These are phyloP conservation scores for Ogataea degrootiae DNA, from an alignment of 805 yeast species.

Conservation along the genomic window DNA sequence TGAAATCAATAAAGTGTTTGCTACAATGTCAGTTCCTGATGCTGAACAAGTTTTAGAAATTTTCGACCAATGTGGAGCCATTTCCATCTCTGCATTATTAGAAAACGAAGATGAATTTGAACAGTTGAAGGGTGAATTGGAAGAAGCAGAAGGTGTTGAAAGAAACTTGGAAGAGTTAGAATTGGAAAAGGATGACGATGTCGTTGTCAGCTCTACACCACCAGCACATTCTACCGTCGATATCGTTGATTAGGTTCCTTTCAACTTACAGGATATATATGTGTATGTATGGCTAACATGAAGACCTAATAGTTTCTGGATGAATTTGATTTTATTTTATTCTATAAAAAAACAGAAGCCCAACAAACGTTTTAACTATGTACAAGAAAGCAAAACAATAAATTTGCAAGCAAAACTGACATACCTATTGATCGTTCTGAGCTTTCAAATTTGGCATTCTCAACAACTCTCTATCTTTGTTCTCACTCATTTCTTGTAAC, in stretches of 20 bases:
- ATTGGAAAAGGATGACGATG: constrained; percentile 10
- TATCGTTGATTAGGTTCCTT: constrained; percentile 33
- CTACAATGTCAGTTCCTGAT: constrained; percentile 61
- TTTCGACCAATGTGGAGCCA: constrained; percentile 76
- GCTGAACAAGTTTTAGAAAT: constrained; percentile 75
- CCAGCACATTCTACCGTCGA: constrained; percentile 30
- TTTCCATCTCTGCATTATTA: constrained; percentile 72
- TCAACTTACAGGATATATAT: neutral
- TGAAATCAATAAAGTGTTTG: constrained; percentile 79
- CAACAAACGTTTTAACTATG: neutral
- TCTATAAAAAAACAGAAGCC: neutral
- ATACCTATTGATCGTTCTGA: neutral
- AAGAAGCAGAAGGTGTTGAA: constrained; percentile 7
- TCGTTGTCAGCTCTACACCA: neutral
- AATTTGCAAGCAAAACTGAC: neutral
- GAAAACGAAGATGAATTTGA: constrained; percentile 71
- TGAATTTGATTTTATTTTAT: neutral
- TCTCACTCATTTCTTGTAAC: constrained; percentile 71
- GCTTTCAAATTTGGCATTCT: constrained; percentile 75
- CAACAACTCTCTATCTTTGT: constrained; percentile 64
- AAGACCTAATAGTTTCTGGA: neutral
- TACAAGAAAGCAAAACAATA: neutral
- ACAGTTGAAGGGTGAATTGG: constrained; percentile 45
- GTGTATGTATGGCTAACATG: neutral
- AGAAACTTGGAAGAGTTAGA: constrained; percentile 15